Percentiles rank a stretch among this genome's conserved stretches.
phyloP scores from a whole-genome alignment of 2,329 filamentous ascomycete genomes.

The Pyrenophora graminea region DNA sequence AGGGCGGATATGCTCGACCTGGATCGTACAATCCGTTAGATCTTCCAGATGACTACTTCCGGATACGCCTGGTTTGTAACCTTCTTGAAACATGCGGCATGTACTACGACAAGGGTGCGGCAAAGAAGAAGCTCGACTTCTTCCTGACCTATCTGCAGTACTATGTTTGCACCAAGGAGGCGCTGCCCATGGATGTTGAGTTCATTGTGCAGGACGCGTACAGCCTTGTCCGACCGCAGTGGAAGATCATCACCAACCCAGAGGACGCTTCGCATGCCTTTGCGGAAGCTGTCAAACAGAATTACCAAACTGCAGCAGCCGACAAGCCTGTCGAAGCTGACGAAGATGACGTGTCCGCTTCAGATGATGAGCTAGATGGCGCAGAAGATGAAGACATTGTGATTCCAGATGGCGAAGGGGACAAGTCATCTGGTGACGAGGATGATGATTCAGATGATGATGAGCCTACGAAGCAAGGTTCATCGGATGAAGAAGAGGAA shows the following conservation, averaged over 20 bases:
- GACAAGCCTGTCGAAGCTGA: conserved; percentile 73
- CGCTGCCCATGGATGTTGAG: conserved; percentile 93
- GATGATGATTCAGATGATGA: conserved; percentile 56
- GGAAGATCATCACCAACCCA: conserved; percentile 80
- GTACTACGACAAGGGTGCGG: conserved; percentile 90
- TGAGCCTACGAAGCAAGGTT: conserved; percentile 55
- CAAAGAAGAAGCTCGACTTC: conserved; percentile 97
- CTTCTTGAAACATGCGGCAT: conserved; percentile 93
- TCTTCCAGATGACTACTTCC: conserved; percentile 91
- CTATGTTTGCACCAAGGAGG: conserved; percentile 88
- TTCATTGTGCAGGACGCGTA: conserved; percentile 95
- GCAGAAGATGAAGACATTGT: conserved; percentile 51
- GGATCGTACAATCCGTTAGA: conserved; percentile 79
- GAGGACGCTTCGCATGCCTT: conserved; percentile 85
- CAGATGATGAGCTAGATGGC: conserved; percentile 71
- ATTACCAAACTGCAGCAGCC: conserved; percentile 77
- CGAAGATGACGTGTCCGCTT: conserved; percentile 71
- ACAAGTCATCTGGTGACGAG: conserved; percentile 57
- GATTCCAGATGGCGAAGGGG: conserved; percentile 59
- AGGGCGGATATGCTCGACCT: conserved; percentile 76
- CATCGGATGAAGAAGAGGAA: conserved; percentile 77
- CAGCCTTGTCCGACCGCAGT: conserved; percentile 81
- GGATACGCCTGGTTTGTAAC: conserved; percentile 85
- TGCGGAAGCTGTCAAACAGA: conserved; percentile 83
- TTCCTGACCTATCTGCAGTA: conserved; percentile 97